Evolutionary conservation across 2,329 filamentous ascomycete species (phyloP), one percentile per base, ranked within the genome.

Genomic region (Talaromyces amestolkiae): DNA sequence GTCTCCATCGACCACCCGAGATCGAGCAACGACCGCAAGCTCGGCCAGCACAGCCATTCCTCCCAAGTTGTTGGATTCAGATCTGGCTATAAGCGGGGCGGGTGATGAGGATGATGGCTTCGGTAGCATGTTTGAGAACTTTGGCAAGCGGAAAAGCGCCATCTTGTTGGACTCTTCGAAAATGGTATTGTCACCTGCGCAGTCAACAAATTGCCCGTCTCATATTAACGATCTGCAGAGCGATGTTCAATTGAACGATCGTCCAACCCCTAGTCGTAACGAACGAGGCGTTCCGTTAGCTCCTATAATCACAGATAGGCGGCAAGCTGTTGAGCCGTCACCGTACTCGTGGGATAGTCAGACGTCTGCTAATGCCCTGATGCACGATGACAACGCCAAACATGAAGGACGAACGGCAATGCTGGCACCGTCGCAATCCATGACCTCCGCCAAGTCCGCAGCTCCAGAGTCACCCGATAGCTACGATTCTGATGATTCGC

Each of bases 311-410:
- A 80, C 80, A 61, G 77, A 83, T 69, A 76, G 76, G 63, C 77
- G 78, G 37, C 73, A 77, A 62, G 72, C 79, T 35, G 74, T 83
- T 19, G 81, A 83, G 62, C 74, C 79, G 19, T 82, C 83, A 17
- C 81, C 82, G 62, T 81, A 81, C 68, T 85, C 84, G 33, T 84
- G 81, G 81, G 80, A 79, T 62, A 85, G 83, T 70, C 81, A 80
- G 61, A 79, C 80, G 60, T 85, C 83, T 2, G 77, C 77, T 62
- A 83, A 86, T 61, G 80, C 80, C 39, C 74, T 85, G 56, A 82
- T 86, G 66, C 70, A 71, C 73, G 59, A 73, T 45, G 70, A 76
- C 45, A 72, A 78, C 67, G 58, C 74, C 69, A 54, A 70, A 67
- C 60, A 33, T 19, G 45, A 61, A 41, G 51, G 9, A n/a, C 41